Evolutionary conservation across 2,329 filamentous ascomycete species (phyloP).

Genomic region (Apiospora arundinis): DNA sequence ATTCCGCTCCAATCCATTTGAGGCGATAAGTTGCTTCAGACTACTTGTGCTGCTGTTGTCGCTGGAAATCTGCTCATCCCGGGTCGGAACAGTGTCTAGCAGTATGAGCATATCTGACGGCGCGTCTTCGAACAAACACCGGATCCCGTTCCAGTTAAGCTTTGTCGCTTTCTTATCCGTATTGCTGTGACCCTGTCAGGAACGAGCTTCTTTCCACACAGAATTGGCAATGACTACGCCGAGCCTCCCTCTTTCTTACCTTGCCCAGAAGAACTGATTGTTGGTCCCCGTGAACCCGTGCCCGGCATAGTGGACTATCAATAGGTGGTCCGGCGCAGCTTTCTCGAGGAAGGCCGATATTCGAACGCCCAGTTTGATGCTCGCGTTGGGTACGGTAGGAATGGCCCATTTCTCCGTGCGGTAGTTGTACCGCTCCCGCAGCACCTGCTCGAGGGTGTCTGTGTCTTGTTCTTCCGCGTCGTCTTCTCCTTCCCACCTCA

Average conservation of each 20-base stretch:
- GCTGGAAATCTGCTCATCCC: constrained; percentile 50
- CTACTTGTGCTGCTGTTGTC: constrained; percentile 51
- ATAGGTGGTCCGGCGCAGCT: constrained; percentile 62
- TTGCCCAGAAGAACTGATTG: constrained; percentile 70
- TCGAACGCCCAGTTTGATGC: constrained; percentile 65
- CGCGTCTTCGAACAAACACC: constrained; percentile 67
- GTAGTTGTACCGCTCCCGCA: constrained; percentile 67
- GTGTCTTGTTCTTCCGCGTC: constrained; percentile 59
- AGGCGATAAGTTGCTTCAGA: constrained; percentile 67
- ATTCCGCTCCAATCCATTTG: constrained; percentile 60
- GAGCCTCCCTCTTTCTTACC: constrained; percentile 53
- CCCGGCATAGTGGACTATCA: constrained; percentile 71
- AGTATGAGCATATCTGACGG: constrained; percentile 68
- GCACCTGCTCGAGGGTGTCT: constrained; percentile 59
- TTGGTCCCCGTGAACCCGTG: constrained; percentile 64
- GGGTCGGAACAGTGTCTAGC: constrained; percentile 66
- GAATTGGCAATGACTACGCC: not conserved
- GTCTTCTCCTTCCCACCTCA: constrained; percentile 70
- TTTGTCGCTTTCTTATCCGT: constrained; percentile 62
- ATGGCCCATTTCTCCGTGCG: constrained; percentile 67
- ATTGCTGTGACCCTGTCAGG: constrained; percentile 57
- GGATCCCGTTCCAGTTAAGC: constrained; percentile 68
- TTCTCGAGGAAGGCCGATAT: constrained; percentile 66
- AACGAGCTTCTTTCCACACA: constrained; percentile 22
- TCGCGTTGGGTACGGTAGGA: constrained; percentile 64